Evolutionary conservation across 163 green algal genomes (phyloP).

Genomic region (Smithsoniella earleae): DNA sequence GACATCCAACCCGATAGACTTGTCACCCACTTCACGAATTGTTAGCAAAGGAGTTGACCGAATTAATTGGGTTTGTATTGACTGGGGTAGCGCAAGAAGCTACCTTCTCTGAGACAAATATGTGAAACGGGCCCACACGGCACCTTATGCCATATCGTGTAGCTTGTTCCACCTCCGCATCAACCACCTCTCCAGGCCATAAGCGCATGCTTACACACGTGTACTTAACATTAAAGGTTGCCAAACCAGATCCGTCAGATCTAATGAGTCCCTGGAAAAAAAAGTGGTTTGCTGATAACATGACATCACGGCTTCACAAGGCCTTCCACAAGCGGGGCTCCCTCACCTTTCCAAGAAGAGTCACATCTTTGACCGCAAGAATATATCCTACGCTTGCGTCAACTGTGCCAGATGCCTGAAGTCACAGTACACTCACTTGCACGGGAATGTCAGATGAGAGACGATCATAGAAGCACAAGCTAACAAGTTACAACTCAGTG

Average conservation of each 20-base stretch:
- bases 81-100: not conserved
- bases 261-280: not conserved
- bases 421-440: not conserved
- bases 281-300: no score
- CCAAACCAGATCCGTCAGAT: constrained; percentile 16
- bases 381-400: constrained; percentile 21
- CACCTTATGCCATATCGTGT: constrained; percentile 19
- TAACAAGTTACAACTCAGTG: no score
- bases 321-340: not conserved
- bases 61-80: no score
- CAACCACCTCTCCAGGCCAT: constrained; percentile 20
- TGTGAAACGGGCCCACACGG: constrained; percentile 12
- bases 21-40: no score
- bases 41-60: no score
- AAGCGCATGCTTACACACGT: constrained; percentile 9
- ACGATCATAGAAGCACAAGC: no score
- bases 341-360: constrained; percentile 19
- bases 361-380: constrained; percentile 13
- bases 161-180: constrained; percentile 21
- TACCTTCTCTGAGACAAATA: constrained; percentile 29
- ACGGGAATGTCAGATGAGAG: not conserved
- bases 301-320: no score
- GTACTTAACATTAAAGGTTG: constrained; percentile 29
- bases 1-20: not conserved
- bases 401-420: constrained; percentile 21